Evolutionary conservation across 768 basidiomycete genomes (phyloP).

Genomic region (Phaeotremella fagi): DNA sequence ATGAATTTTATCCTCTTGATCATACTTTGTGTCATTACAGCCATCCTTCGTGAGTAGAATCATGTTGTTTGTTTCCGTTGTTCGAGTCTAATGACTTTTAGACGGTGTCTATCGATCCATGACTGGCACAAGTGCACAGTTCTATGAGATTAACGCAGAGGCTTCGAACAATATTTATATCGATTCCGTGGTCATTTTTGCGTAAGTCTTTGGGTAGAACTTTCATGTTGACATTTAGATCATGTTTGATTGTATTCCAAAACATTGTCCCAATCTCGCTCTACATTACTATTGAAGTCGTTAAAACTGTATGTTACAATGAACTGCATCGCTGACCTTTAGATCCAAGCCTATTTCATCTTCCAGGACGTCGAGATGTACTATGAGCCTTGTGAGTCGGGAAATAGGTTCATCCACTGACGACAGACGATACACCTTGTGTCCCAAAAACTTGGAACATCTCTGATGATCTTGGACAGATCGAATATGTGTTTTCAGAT

Average conservation of each 20-base stretch:
- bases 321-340: neutral
- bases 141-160: slow-evolving; percentile 66
- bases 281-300: slow-evolving; percentile 96
- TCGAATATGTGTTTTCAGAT: slow-evolving; percentile 91
- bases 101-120: slow-evolving; percentile 66
- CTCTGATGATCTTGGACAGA: slow-evolving; percentile 96
- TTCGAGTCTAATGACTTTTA: slow-evolving; percentile 39
- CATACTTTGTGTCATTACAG: slow-evolving; percentile 70
- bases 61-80: neutral
- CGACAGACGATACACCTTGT: slow-evolving; percentile 67
- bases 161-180: slow-evolving; percentile 60
- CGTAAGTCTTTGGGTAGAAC: slow-evolving; percentile 56
- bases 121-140: slow-evolving; percentile 61
- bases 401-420: neutral
- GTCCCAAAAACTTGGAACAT: slow-evolving; percentile 98
- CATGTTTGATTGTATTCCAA: slow-evolving; percentile 91
- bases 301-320: slow-evolving; percentile 75
- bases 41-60: slow-evolving; percentile 51
- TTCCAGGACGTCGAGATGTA: slow-evolving; percentile 96
- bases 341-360: slow-evolving; percentile 91
- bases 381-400: slow-evolving; percentile 58
- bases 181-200: slow-evolving; percentile 83
- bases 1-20: slow-evolving; percentile 82
- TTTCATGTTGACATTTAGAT: slow-evolving; percentile 53
- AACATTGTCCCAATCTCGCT: slow-evolving; percentile 94